Evolutionary conservation across 2,329 filamentous ascomycete genomes (phyloP).

Genomic region (Fusarium chlamydosporum): DNA sequence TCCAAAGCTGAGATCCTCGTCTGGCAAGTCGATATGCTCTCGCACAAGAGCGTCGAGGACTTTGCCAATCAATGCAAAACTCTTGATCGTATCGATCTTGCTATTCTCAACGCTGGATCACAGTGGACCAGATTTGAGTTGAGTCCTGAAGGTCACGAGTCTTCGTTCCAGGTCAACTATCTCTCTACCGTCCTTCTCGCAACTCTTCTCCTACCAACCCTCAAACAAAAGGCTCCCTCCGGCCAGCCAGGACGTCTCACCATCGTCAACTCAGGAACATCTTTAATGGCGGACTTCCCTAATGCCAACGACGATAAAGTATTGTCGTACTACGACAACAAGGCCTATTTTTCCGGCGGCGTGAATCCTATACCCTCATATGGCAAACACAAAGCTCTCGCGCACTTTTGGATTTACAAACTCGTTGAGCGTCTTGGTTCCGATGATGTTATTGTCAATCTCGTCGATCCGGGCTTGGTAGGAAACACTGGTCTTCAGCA

Average conservation of each 20-base stretch:
- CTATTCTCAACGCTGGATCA: slow-evolving; percentile 62
- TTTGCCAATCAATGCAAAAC: slow-evolving; percentile 58
- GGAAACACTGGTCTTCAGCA: slow-evolving; percentile 60
- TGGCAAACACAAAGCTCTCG: slow-evolving; percentile 51
- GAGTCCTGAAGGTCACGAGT: slow-evolving; percentile 57
- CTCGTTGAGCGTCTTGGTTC: slow-evolving; percentile 56
- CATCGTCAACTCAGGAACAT: slow-evolving; percentile 52
- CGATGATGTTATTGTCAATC: slow-evolving; percentile 61
- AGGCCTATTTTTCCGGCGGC: slow-evolving; percentile 40
- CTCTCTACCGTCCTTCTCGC: slow-evolving; percentile 55
- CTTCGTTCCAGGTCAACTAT: slow-evolving; percentile 59
- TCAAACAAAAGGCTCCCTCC: slow-evolving; percentile 49
- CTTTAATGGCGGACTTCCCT: slow-evolving; percentile 45
- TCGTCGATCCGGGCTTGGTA: slow-evolving; percentile 62
- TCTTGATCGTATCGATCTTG: slow-evolving; percentile 59
- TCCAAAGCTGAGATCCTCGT: slow-evolving; percentile 60
- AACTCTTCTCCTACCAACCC: slow-evolving; percentile 53
- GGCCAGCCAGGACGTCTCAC: slow-evolving; percentile 49
- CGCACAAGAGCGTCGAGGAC: slow-evolving; percentile 60
- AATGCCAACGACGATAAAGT: slow-evolving; percentile 44
- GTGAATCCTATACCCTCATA: slow-evolving; percentile 43
- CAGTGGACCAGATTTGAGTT: slow-evolving; percentile 43
- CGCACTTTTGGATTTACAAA: slow-evolving; percentile 56
- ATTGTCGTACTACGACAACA: slow-evolving; percentile 53
- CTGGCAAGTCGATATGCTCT: slow-evolving; percentile 65